Evolutionary conservation across 371 early-diverging fungal species (phyloP), one percentile per base, ranked within the genome.

Genomic region (Zychaea mexicana): DNA sequence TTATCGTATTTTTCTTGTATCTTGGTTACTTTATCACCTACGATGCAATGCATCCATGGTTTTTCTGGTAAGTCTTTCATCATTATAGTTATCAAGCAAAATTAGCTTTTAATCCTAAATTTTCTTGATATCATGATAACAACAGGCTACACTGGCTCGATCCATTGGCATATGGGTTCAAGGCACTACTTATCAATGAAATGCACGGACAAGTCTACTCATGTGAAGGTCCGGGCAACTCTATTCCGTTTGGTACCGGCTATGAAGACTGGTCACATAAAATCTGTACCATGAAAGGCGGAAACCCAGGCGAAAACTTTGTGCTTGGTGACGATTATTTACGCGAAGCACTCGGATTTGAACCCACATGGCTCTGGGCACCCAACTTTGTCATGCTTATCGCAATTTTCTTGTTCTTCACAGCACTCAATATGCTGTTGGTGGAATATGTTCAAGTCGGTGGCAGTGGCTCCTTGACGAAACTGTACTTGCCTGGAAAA

Each of bases 81-180:
- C 2, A n/a, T n/a, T n/a, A n/a, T n/a, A n/a, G n/a, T n/a, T n/a
- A n/a, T n/a, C n/a, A n/a, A n/a, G n/a, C n/a, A n/a, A n/a, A n/a
- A n/a, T n/a, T n/a, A n/a, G n/a, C n/a, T n/a, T n/a, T n/a, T n/a
- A n/a, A n/a, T n/a, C n/a, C n/a, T n/a, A n/a, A n/a, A n/a, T n/a
- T n/a, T n/a, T n/a, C n/a, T n/a, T n/a, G n/a, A n/a, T n/a, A n/a
- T n/a, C n/a, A n/a, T n/a, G n/a, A n/a, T 21, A 58, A 13, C 22
- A 8, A 52, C 24, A 64, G 65, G 69, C 57, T 69, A 2, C 65
- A 65, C 26, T 90, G 86, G 84, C 81, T 89, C 54, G 85, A 84
- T 60, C 86, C 92, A 4, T 66, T 90, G n/a, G 79, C 87, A 0
- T 90, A 89, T 65, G 87, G 84, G 0, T 83, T 81, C 67, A 79